phyloP scores from a whole-genome alignment of 2,329 filamentous ascomycete species.

The Aaosphaeria pasadenensis region DNA sequence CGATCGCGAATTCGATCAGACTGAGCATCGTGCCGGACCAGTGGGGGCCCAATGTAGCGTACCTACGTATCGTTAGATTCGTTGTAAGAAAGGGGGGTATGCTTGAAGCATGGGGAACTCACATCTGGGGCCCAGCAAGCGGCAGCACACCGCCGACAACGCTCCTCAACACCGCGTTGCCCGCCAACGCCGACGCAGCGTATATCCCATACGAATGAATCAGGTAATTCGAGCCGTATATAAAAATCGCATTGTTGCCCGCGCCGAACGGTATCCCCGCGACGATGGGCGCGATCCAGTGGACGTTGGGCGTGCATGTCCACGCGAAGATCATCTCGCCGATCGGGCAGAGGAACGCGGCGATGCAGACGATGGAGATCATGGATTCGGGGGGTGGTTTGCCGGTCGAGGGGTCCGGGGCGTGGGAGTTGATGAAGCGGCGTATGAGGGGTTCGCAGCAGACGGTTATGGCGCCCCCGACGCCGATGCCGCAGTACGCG shows the following conservation, averaged over 20 bases:
- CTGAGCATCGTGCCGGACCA: constrained; percentile 79
- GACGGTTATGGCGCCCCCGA: constrained; percentile 56
- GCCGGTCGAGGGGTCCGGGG: constrained; percentile 71
- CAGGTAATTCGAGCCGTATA: constrained; percentile 78
- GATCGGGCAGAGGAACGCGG: constrained; percentile 68
- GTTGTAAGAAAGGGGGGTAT: neutral
- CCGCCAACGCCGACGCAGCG: constrained; percentile 74
- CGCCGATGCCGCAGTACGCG: constrained; percentile 69
- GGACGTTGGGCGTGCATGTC: constrained; percentile 78
- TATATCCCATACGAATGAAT: constrained; percentile 78
- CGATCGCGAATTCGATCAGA: constrained; percentile 67
- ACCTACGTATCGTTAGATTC: constrained; percentile 38
- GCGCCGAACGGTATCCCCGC: constrained; percentile 77
- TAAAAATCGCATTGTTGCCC: constrained; percentile 76
- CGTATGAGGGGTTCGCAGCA: constrained; percentile 66
- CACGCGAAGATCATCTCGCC: constrained; percentile 86
- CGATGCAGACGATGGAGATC: constrained; percentile 75
- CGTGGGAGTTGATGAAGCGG: constrained; percentile 72
- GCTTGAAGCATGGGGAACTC: too few species aligned
- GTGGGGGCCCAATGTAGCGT: constrained; percentile 64
- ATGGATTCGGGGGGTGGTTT: constrained; percentile 74
- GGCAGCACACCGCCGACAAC: constrained; percentile 76
- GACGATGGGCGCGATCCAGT: constrained; percentile 76
- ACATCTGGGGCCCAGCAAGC: constrained; percentile 67
- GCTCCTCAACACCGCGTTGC: constrained; percentile 72